A percentile compares a stretch with the other conserved stretches of the same genome.
Conservation (phyloP, 441 rosid species). For the Populus hybrid region DNA sequence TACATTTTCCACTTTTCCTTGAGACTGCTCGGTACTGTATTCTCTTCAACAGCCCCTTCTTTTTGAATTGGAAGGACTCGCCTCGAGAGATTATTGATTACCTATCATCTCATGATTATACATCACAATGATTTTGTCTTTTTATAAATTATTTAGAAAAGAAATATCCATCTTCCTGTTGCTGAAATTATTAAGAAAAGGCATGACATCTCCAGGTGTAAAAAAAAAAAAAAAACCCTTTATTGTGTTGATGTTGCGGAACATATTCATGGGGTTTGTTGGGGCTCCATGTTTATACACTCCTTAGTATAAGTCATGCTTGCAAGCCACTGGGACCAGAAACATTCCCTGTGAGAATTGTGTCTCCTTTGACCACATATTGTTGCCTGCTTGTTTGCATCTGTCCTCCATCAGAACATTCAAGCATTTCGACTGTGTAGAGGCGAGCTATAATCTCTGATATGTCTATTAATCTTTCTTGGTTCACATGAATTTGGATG, state of each 20-base stretch:
- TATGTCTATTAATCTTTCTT: neutral
- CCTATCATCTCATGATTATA: constrained; percentile 37
- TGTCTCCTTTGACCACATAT: constrained; percentile 39
- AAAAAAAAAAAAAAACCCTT: neutral
- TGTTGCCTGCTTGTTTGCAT: constrained; percentile 16
- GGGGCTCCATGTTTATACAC: constrained; percentile 1
- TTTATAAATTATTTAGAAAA: constrained; percentile 15
- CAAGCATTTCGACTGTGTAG: neutral
- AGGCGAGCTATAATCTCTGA: neutral
- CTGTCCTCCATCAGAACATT: neutral
- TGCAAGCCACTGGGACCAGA: constrained; percentile 33
- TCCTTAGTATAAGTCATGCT: constrained; percentile 23
- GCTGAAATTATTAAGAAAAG: constrained; percentile 25
- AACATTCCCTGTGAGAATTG: constrained; percentile 34
- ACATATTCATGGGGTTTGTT: constrained; percentile 41
- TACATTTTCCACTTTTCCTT: neutral
- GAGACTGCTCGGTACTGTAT: too few species aligned
- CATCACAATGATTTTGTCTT: constrained; percentile 46
- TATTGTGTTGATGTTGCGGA: constrained; percentile 28
- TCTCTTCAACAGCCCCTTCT: neutral
- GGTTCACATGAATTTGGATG: neutral
- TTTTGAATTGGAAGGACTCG: constrained; percentile 21
- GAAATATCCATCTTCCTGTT: constrained; percentile 16
- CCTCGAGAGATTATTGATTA: constrained; percentile 27
- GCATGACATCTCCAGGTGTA: constrained; percentile 10